These are phyloP conservation scores for Populus tomentosa DNA, from an alignment of 441 rosid genomes.

Conservation along the genomic window DNA sequence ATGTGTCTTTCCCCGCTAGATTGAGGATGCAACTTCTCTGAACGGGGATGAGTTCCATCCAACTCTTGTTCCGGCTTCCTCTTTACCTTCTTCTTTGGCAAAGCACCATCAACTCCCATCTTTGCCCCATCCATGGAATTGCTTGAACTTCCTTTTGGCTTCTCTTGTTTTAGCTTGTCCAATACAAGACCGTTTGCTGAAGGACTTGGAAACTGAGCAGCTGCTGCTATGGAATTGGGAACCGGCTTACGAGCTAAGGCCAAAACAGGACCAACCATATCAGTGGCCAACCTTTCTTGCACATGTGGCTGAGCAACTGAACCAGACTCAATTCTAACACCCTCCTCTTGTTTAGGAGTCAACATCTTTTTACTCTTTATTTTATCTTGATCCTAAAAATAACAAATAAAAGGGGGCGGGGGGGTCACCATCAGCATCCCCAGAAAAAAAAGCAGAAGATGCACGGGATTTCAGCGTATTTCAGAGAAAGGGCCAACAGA, in stretches of 20 bases:
- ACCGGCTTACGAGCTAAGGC: constrained; percentile 34
- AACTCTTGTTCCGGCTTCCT: constrained; percentile 54
- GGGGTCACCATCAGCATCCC: not conserved
- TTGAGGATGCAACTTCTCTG: constrained; percentile 39
- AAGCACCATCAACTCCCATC: constrained; percentile 30
- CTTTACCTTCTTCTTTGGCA: constrained; percentile 52
- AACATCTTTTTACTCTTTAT: constrained; percentile 46
- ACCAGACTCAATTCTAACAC: constrained; percentile 34
- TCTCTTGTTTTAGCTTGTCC: constrained; percentile 47
- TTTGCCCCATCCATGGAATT: constrained; percentile 45
- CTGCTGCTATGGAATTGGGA: constrained; percentile 27
- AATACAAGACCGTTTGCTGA: constrained; percentile 25
- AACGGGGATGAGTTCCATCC: constrained; percentile 36
- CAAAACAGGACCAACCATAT: constrained; percentile 34
- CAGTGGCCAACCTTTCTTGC: constrained; percentile 37
- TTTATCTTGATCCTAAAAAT: constrained; percentile 48
- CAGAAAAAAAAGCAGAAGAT: not conserved
- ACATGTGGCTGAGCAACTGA: constrained; percentile 32
- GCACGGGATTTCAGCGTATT: not conserved
- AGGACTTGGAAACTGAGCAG: constrained; percentile 34
- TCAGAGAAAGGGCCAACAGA: not conserved
- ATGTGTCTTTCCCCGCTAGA: constrained; percentile 37
- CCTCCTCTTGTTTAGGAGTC: constrained; percentile 36
- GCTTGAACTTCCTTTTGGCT: constrained; percentile 48
- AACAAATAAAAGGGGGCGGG: not conserved